phyloP scores from a whole-genome alignment of 2,329 filamentous ascomycete genomes.

The Sporothrix phasma region DNA sequence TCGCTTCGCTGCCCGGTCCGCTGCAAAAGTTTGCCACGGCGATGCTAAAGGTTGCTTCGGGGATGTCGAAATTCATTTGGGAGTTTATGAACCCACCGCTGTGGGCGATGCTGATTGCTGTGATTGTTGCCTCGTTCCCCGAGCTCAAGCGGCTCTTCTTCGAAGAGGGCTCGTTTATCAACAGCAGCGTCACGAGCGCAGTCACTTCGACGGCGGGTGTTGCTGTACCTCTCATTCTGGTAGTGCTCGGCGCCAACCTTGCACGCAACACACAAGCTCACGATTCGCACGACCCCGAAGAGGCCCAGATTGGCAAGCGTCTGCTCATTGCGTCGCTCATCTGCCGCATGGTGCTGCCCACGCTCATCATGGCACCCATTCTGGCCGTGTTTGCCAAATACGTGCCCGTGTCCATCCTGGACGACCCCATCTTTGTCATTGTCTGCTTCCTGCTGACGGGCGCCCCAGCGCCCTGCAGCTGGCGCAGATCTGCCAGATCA shows the following conservation, averaged over 20 bases:
- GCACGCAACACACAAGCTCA: constrained; percentile 79
- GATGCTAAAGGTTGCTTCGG: constrained; percentile 31
- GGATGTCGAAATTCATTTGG: constrained; percentile 58
- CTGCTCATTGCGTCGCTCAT: constrained; percentile 78
- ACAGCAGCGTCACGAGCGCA: constrained; percentile 85
- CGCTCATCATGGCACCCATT: constrained; percentile 82
- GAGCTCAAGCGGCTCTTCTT: constrained; percentile 78
- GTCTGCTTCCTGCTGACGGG: constrained; percentile 95
- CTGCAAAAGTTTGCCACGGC: constrained; percentile 29
- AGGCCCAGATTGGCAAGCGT: constrained; percentile 57
- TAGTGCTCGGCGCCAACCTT: constrained; percentile 89
- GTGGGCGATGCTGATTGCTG: constrained; percentile 91
- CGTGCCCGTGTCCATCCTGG: constrained; percentile 83
- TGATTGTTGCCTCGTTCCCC: constrained; percentile 82
- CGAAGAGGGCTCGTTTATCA: constrained; percentile 75
- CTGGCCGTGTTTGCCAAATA: constrained; percentile 82
- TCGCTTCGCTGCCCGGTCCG: constrained; percentile 33
- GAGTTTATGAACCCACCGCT: constrained; percentile 97
- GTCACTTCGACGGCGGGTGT: constrained; percentile 79
- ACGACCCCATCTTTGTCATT: constrained; percentile 95
- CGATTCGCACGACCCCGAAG: constrained; percentile 56
- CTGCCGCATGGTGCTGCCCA: constrained; percentile 86
- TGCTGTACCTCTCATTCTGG: constrained; percentile 87
- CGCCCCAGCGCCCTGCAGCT: constrained; percentile 84
- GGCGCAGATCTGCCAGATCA: constrained; percentile 97